These are phyloP conservation scores for Powellomyces hirtus DNA, from an alignment of 192 early-diverging fungal genomes.

Conservation along the genomic window DNA sequence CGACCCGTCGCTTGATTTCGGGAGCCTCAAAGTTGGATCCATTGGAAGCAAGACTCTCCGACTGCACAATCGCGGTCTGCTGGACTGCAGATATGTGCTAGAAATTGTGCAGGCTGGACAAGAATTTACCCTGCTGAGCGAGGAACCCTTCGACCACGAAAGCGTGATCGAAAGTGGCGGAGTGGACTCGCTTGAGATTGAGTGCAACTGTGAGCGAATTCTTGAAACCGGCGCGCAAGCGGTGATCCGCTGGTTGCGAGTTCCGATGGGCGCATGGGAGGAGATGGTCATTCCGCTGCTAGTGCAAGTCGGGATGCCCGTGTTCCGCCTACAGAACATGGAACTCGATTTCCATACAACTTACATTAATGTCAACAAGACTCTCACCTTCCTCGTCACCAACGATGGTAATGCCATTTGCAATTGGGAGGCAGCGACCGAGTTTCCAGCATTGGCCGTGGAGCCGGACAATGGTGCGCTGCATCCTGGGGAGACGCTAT, in stretches of 20 bases:
- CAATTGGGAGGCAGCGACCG: constrained; percentile 43
- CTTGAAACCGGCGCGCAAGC: constrained; percentile 29
- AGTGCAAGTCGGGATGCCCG: constrained; percentile 54
- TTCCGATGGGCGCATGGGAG: constrained; percentile 50
- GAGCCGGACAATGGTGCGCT: constrained; percentile 40
- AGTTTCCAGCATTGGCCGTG: constrained; percentile 27
- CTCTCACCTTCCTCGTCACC: constrained; percentile 38
- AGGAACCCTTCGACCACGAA: constrained; percentile 57
- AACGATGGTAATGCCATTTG: constrained; percentile 65
- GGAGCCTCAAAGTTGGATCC: constrained; percentile 46
- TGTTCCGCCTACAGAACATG: constrained; percentile 49
- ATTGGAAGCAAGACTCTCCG: constrained; percentile 32
- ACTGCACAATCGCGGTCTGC: constrained; percentile 55
- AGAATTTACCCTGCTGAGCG: constrained; percentile 40
- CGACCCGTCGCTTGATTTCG: constrained; percentile 53
- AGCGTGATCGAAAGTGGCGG: constrained; percentile 47
- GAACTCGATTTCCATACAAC: constrained; percentile 64
- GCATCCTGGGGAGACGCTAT: constrained; percentile 40
- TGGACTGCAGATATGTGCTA: constrained; percentile 45
- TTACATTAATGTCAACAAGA: constrained; percentile 59
- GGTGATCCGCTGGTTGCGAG: constrained; percentile 44
- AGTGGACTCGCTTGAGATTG: constrained; percentile 37
- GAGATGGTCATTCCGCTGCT: constrained; percentile 38
- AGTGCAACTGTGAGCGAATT: constrained; percentile 46
- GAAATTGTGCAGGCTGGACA: constrained; percentile 46